These are phyloP conservation scores for Butyriboletus loyo DNA, from an alignment of 768 basidiomycete species.

Conservation along the genomic window DNA sequence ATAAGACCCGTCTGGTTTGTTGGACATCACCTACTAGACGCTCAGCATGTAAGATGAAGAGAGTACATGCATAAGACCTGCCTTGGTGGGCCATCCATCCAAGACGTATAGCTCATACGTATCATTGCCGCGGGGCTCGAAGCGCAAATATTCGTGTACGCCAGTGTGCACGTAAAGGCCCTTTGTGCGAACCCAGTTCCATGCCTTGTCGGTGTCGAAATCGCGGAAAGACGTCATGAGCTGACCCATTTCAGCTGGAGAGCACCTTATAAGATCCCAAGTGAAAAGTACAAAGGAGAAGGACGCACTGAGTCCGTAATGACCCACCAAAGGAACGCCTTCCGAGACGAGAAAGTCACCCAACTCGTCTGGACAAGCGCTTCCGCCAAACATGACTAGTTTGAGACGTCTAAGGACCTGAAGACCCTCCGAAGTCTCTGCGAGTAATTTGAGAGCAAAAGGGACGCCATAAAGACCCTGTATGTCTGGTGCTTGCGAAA, in stretches of 20 bases:
- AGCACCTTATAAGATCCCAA: neutral
- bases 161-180: constrained; percentile 17
- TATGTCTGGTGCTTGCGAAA: constrained; percentile 34
- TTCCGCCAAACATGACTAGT: constrained; percentile 50
- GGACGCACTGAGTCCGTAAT: constrained; percentile 47
- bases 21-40: constrained; percentile 26
- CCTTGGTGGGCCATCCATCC: constrained; percentile 52
- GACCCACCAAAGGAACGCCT: constrained; percentile 48
- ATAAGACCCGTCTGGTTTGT: constrained; percentile 51
- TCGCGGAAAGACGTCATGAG: constrained; percentile 49
- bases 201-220: constrained; percentile 48
- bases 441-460: constrained; percentile 42
- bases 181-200: constrained; percentile 50
- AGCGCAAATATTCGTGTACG: constrained; percentile 35
- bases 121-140: constrained; percentile 41
- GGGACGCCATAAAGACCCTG: constrained; percentile 38
- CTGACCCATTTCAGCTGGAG: constrained; percentile 32
- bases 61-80: constrained; percentile 17
- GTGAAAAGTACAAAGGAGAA: neutral
- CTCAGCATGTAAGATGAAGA: neutral
- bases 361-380: constrained; percentile 51
- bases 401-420: constrained; percentile 41
- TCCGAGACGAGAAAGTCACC: constrained; percentile 47
- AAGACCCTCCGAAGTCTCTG: constrained; percentile 46
- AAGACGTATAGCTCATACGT: constrained; percentile 48